Evolutionary conservation across 148 eudicot species (phyloP).

Genomic region (Fagopyrum homotropicum): DNA sequence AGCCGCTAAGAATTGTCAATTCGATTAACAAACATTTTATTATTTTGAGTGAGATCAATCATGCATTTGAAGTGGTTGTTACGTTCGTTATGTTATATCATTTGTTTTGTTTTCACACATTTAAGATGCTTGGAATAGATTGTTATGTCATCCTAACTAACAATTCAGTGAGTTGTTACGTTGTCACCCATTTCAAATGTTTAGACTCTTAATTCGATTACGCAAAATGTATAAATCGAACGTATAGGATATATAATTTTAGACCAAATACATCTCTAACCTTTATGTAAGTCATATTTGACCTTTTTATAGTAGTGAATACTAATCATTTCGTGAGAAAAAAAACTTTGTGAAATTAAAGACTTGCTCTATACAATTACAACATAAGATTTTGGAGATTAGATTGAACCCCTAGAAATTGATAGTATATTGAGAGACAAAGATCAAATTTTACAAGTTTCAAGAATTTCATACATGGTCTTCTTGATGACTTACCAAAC

Average conservation of each 20-base stretch:
- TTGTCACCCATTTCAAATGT: not conserved
- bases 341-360: not conserved
- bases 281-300: too few species aligned
- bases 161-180: slow-evolving; percentile 1
- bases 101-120: not conserved
- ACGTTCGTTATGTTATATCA: slow-evolving; percentile 1
- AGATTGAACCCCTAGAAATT: not conserved
- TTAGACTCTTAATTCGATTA: not conserved
- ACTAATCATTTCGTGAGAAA: too few species aligned
- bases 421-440: not conserved
- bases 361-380: not conserved
- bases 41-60: not conserved
- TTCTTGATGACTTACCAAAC: not conserved
- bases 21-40: not conserved
- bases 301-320: too few species aligned
- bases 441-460: not conserved
- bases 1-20: not conserved
- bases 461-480: not conserved
- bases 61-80: not conserved
- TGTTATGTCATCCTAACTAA: not conserved
- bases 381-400: not conserved
- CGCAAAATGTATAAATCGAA: not conserved
- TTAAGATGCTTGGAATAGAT: not conserved
- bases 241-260: too few species aligned
- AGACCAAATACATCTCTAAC: too few species aligned